phyloP scores from a whole-genome alignment of 78 protist species.

The Dictyostelium brefeldianum region DNA sequence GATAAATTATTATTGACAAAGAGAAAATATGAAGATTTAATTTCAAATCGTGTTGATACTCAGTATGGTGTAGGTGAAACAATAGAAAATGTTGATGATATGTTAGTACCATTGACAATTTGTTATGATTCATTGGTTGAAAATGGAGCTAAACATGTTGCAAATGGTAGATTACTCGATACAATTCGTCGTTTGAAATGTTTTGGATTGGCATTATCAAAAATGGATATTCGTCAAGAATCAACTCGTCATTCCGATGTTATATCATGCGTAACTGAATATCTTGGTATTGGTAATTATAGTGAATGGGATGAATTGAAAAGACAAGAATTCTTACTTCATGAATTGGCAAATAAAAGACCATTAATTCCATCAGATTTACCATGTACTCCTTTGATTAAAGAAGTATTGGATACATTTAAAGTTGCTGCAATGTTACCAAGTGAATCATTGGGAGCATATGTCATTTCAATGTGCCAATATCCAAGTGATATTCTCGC shows the following conservation, averaged over 20 bases:
- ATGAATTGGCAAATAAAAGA: slow-evolving; percentile 35
- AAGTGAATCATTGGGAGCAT: slow-evolving; percentile 83
- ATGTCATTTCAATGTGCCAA: slow-evolving; percentile 88
- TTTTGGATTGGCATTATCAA: slow-evolving; percentile 81
- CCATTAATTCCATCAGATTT: slow-evolving; percentile 49
- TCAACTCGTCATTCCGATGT: slow-evolving; percentile 80
- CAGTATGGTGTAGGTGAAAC: slow-evolving; percentile 4
- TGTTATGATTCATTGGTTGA: slow-evolving; percentile 78
- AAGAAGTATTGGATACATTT: slow-evolving; percentile 81
- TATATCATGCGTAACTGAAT: slow-evolving; percentile 73
- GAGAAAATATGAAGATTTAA: slow-evolving; percentile 71
- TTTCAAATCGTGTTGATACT: slow-evolving; percentile 23
- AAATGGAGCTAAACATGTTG: slow-evolving; percentile 74
- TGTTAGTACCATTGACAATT: slow-evolving; percentile 58
- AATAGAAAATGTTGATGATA: slow-evolving; percentile 31
- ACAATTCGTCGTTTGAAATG: slow-evolving; percentile 71
- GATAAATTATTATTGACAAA: slow-evolving; percentile 76
- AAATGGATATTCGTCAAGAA: slow-evolving; percentile 87
- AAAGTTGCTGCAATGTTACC: slow-evolving; percentile 50
- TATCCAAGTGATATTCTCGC: slow-evolving; percentile 85
- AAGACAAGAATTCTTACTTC: slow-evolving; percentile 27
- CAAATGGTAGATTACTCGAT: slow-evolving; percentile 86
- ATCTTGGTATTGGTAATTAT: slow-evolving; percentile 84
- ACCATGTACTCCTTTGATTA: slow-evolving; percentile 42
- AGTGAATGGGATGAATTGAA: slow-evolving; percentile 43